phyloP scores from a whole-genome alignment of 352 stramenopile species.

The Phytophthora rubi region DNA sequence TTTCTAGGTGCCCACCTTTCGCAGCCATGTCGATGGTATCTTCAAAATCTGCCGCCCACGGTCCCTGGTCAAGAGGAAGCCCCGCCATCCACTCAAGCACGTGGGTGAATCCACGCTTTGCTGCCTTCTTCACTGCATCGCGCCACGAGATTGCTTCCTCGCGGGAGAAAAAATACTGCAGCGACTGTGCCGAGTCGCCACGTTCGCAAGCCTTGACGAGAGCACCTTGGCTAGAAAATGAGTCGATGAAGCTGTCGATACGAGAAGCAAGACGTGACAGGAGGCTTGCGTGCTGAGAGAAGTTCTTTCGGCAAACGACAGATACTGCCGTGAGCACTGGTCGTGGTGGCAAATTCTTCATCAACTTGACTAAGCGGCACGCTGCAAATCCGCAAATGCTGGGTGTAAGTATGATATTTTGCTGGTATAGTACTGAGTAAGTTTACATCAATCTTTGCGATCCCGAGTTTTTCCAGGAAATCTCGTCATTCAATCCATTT shows the following conservation, averaged over 20 bases:
- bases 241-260: background rate
- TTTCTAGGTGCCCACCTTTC: background rate
- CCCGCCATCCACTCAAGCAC: conserved; percentile 3
- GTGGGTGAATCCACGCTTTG: background rate
- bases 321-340: background rate
- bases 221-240: background rate
- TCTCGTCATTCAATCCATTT: no score
- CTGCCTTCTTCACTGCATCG: background rate
- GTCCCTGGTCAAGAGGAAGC: background rate
- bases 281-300: background rate
- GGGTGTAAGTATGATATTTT: background rate
- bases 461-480: no score
- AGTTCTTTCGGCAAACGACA: background rate
- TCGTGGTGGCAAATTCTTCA: background rate
- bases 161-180: background rate
- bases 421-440: background rate
- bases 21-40: background rate
- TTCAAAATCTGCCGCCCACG: background rate
- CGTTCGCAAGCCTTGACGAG: conserved; percentile 1
- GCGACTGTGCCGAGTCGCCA: background rate
- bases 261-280: background rate
- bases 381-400: background rate
- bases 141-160: background rate
- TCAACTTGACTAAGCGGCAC: no score
- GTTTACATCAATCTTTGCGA: background rate